Conservation (phyloP, 106 monocot genomes). For the Xerophyta viscosa region DNA sequence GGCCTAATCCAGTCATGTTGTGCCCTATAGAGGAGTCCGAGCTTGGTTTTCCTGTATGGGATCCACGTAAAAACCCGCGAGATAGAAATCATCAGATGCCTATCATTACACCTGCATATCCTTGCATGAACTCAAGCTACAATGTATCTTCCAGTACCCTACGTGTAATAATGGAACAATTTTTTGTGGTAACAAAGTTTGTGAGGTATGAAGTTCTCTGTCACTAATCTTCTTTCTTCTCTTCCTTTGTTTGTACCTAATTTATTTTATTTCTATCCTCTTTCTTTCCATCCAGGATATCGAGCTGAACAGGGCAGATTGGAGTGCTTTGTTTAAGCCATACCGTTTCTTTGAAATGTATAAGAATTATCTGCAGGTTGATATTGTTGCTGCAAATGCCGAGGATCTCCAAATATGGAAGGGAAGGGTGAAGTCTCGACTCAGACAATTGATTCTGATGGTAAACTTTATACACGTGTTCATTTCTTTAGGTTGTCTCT, state of each 20-base stretch:
- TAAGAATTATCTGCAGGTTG: constrained; percentile 80
- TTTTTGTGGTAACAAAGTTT: constrained; percentile 66
- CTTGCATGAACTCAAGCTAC: constrained; percentile 99
- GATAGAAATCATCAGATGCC: constrained; percentile 95
- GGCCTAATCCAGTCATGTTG: constrained; percentile 97
- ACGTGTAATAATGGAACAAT: constrained; percentile 93
- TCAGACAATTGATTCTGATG: constrained; percentile 76
- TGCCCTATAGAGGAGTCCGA: constrained; percentile 87
- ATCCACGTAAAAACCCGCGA: constrained; percentile 85
- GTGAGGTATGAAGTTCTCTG: constrained; percentile 45
- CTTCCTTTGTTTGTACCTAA: not conserved
- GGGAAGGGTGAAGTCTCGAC: constrained; percentile 96
- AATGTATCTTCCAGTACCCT: constrained; percentile 95
- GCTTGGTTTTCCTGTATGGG: constrained; percentile 91
- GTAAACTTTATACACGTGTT: constrained; percentile 23
- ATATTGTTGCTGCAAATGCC: constrained; percentile 75
- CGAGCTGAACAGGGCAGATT: constrained; percentile 67
- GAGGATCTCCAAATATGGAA: constrained; percentile 87
- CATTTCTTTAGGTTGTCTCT: not conserved
- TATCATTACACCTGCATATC: constrained; percentile 99
- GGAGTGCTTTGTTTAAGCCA: constrained; percentile 69
- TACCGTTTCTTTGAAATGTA: constrained; percentile 90
- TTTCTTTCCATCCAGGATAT: constrained; percentile 36
- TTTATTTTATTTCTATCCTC: not conserved
- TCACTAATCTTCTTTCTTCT: too few relatives aligned